These are phyloP conservation scores for Verticillium dahliae DNA, from an alignment of 2,329 filamentous ascomycete genomes.

Conservation along the genomic window DNA sequence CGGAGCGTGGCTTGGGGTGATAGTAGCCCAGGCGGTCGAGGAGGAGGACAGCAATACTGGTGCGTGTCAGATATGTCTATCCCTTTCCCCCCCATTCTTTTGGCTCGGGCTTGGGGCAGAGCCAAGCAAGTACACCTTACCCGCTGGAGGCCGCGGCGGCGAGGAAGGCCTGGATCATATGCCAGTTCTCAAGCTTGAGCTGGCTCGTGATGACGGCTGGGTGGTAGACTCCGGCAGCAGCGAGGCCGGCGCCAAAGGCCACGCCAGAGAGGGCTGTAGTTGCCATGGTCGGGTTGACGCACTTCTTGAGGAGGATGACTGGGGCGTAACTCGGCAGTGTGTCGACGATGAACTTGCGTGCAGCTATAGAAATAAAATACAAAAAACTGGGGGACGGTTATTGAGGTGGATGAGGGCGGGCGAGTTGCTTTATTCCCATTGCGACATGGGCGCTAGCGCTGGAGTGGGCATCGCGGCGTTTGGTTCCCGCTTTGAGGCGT, in stretches of 20 bases:
- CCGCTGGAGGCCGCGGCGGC: conserved; percentile 55
- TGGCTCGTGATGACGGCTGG: conserved; percentile 55
- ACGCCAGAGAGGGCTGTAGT: conserved; percentile 40
- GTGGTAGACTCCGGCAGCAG: conserved; percentile 52
- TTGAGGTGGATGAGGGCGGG: neutral
- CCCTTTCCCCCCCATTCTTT: no score
- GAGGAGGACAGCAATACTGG: conserved; percentile 37
- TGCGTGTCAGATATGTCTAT: neutral
- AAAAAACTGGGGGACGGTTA: neutral
- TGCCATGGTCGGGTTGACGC: conserved; percentile 12
- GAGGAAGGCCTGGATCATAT: conserved; percentile 61
- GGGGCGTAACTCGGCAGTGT: no score
- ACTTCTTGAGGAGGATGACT: neutral
- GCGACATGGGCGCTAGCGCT: neutral
- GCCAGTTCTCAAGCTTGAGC: conserved; percentile 53
- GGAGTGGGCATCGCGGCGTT: neutral
- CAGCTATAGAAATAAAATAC: neutral
- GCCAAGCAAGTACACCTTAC: conserved; percentile 32
- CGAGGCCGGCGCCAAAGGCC: conserved; percentile 55
- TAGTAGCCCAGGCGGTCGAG: conserved; percentile 36
- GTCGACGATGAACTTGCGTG: neutral
- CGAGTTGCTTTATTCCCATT: neutral
- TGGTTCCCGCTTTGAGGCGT: neutral
- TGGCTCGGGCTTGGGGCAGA: neutral
- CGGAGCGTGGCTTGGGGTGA: conserved; percentile 38